These are phyloP conservation scores for Ophiostoma sp. DNA, from an alignment of 2,329 filamentous ascomycete species.

Conservation along the genomic window DNA sequence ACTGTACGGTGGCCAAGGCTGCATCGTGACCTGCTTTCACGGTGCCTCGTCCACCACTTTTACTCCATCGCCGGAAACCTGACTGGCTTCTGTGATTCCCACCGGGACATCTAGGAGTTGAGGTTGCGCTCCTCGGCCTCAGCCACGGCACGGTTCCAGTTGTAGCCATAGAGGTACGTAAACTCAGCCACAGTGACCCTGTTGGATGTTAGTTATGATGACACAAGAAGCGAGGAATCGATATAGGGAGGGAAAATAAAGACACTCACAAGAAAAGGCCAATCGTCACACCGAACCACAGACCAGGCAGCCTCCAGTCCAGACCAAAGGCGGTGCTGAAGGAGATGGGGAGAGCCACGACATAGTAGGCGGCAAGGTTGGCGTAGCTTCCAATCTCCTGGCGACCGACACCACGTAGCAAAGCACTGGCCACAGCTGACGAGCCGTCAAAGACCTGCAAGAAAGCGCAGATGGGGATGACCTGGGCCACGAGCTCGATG, in stretches of 20 bases:
- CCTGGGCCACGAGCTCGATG: slow-evolving; percentile 58
- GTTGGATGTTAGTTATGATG: slow-evolving; percentile 15
- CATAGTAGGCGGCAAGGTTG: slow-evolving; percentile 81
- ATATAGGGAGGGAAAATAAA: slow-evolving; percentile 18
- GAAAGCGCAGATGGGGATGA: slow-evolving; percentile 74
- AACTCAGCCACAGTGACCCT: slow-evolving; percentile 52
- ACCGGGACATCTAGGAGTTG: slow-evolving; percentile 24
- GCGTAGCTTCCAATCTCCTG: slow-evolving; percentile 88
- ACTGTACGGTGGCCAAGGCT: not conserved
- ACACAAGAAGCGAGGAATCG: not conserved
- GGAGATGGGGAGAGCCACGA: slow-evolving; percentile 76
- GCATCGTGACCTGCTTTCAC: not conserved
- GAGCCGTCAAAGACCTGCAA: slow-evolving; percentile 89
- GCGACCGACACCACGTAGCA: slow-evolving; percentile 79
- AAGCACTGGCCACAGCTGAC: slow-evolving; percentile 71
- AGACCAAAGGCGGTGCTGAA: slow-evolving; percentile 73
- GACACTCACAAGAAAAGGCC: slow-evolving; percentile 57
- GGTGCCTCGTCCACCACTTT: not conserved
- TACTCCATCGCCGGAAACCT: not conserved
- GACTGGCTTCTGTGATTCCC: not conserved
- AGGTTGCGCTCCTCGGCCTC: slow-evolving; percentile 50
- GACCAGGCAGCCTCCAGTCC: slow-evolving; percentile 68
- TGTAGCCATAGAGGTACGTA: slow-evolving; percentile 45
- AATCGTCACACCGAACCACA: slow-evolving; percentile 75
- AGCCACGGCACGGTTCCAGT: slow-evolving; percentile 49